phyloP scores from a whole-genome alignment of 192 early-diverging fungal species.

The Rhizophagus clarus region DNA sequence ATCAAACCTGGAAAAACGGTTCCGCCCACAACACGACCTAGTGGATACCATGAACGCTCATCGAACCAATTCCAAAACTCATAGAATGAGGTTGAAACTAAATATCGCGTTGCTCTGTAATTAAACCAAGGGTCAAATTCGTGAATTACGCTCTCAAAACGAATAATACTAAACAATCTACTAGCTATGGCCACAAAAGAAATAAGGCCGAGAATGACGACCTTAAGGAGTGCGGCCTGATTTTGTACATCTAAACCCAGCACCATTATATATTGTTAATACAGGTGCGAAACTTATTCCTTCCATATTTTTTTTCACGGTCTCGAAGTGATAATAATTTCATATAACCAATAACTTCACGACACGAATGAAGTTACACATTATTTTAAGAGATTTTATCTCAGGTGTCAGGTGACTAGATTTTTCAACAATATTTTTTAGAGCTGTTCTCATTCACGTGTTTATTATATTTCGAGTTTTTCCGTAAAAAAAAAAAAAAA shows the following conservation, averaged over 20 bases:
- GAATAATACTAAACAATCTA: constrained; percentile 96
- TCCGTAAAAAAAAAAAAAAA: no score
- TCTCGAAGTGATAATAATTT: background rate
- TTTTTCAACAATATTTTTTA: no score
- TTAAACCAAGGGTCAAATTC: constrained; percentile 99
- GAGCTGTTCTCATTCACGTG: no score
- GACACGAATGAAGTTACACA: background rate
- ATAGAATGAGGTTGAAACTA: constrained; percentile 93
- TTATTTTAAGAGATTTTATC: no score
- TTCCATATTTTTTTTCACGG: background rate
- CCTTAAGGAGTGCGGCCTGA: constrained; percentile 68
- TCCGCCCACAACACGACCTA: constrained; percentile 98
- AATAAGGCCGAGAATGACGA: constrained; percentile 88
- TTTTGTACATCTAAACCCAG: constrained; percentile 42
- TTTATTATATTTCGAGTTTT: no score
- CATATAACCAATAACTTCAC: background rate
- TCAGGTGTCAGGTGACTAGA: no score
- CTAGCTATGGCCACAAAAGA: constrained; percentile 84
- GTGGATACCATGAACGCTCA: constrained; percentile 96
- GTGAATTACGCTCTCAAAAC: constrained; percentile 99
- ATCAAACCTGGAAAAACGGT: constrained; percentile 99
- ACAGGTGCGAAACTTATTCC: background rate
- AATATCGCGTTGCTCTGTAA: constrained; percentile 91
- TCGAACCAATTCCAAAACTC: constrained; percentile 99
- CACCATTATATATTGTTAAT: background rate